Conservation (phyloP, 2,329 filamentous ascomycete species). For the Penicillium sp. region DNA sequence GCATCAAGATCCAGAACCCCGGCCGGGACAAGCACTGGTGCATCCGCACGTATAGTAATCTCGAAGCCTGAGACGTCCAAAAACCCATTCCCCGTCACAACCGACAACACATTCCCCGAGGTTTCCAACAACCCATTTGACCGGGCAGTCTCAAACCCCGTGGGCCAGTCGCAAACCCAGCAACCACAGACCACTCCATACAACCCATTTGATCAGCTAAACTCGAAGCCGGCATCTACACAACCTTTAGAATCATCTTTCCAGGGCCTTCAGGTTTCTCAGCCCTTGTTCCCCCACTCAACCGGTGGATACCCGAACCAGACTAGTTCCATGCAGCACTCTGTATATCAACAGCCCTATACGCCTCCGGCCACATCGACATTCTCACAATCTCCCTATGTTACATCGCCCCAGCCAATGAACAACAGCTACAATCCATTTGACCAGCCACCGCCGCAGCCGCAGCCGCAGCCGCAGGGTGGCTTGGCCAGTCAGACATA, state of each 20-base stretch:
- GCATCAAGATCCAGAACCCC: slow-evolving; percentile 56
- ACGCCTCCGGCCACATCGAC: slow-evolving; percentile 43
- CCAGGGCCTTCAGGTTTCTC: slow-evolving; percentile 69
- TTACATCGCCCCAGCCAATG: slow-evolving; percentile 36
- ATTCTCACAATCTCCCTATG: slow-evolving; percentile 35
- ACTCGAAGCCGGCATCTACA: slow-evolving; percentile 26
- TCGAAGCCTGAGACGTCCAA: slow-evolving; percentile 43
- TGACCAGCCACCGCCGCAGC: slow-evolving; percentile 37
- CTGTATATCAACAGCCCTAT: slow-evolving; percentile 42
- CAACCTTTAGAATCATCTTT: slow-evolving; percentile 64
- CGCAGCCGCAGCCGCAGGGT: slow-evolving; percentile 29
- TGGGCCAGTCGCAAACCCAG: slow-evolving; percentile 20
- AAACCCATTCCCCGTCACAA: slow-evolving; percentile 2
- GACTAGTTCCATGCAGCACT: slow-evolving; percentile 40
- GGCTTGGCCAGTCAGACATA: slow-evolving; percentile 25
- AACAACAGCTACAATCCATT: slow-evolving; percentile 44
- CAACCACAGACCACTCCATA: slow-evolving; percentile 42
- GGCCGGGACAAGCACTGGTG: slow-evolving; percentile 30
- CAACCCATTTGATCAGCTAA: slow-evolving; percentile 66
- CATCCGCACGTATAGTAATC: slow-evolving; percentile 19
- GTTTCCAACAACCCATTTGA: slow-evolving; percentile 65
- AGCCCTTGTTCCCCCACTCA: slow-evolving; percentile 70
- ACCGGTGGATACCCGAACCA: slow-evolving; percentile 61
- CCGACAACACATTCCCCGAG: slow-evolving; percentile 7
- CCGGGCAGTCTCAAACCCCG: slow-evolving; percentile 43